phyloP scores from a whole-genome alignment of 75 land plant species.

The Larix kaempferi region DNA sequence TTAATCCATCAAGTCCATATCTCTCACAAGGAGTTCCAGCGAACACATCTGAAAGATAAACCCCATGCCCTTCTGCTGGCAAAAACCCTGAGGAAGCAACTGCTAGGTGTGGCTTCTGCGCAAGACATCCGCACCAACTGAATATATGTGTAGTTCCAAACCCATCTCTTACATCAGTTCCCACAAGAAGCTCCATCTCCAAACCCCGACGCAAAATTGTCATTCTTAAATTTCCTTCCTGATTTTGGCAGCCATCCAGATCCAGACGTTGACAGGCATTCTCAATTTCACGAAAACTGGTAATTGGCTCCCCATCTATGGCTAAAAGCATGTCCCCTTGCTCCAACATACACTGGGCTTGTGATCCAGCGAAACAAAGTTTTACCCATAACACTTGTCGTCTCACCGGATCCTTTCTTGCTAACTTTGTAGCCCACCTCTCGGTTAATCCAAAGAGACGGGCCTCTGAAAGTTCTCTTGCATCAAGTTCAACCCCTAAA shows the following conservation, averaged over 20 bases:
- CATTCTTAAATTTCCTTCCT: no score
- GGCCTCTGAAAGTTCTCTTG: slow-evolving; percentile 85
- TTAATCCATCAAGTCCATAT: slow-evolving; percentile 76
- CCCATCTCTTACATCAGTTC: slow-evolving; percentile 88
- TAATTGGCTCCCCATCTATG: slow-evolving; percentile 67
- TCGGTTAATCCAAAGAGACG: slow-evolving; percentile 80
- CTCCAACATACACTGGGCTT: slow-evolving; percentile 57
- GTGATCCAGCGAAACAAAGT: slow-evolving; percentile 85
- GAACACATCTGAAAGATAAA: slow-evolving; percentile 52
- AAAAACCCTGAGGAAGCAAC: no score
- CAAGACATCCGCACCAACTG: slow-evolving; percentile 73
- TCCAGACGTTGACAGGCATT: slow-evolving; percentile 56
- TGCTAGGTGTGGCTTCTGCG: no score
- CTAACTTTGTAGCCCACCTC: slow-evolving; percentile 77
- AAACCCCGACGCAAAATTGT: slow-evolving; percentile 35
- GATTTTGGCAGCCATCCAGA: not conserved
- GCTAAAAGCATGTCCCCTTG: slow-evolving; percentile 92
- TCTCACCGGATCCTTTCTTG: slow-evolving; percentile 73
- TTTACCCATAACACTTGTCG: slow-evolving; percentile 86
- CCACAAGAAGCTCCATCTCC: slow-evolving; percentile 70
- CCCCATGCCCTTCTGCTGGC: no score
- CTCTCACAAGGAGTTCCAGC: slow-evolving; percentile 96
- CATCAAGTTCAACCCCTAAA: slow-evolving; percentile 83
- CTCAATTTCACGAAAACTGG: slow-evolving; percentile 83
- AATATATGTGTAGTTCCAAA: slow-evolving; percentile 77